phyloP scores from a whole-genome alignment of 1,139 yeast genomes.

The Candida tetrigidarum region DNA sequence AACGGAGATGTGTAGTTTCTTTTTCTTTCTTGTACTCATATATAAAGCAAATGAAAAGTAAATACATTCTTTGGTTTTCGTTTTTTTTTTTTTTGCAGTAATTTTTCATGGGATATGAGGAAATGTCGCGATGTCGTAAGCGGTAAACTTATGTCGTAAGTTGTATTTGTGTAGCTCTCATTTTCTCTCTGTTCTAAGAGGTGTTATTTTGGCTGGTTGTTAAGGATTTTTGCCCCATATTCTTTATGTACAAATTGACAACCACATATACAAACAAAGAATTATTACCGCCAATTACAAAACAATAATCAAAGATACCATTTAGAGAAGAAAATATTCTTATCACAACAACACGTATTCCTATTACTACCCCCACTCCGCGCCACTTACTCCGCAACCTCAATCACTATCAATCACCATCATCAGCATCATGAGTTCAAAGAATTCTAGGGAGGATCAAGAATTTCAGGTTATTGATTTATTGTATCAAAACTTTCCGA shows the following conservation, averaged over 20 bases:
- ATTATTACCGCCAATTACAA: no score
- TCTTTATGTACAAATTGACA: background rate
- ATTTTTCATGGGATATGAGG: no score
- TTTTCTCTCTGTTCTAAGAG: background rate
- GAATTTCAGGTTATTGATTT: slow-evolving; percentile 19
- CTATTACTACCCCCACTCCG: no score
- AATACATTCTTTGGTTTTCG: background rate
- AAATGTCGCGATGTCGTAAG: background rate
- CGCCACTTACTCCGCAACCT: no score
- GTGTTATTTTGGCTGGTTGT: background rate
- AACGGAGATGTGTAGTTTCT: slow-evolving; percentile 44
- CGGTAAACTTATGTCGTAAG: background rate
- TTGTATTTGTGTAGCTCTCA: no score
- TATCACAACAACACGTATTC: no score
- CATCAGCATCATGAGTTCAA: slow-evolving; percentile 11
- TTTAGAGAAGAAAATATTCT: background rate
- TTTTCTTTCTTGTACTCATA: no score
- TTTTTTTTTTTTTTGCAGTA: background rate
- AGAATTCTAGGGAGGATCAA: slow-evolving; percentile 12
- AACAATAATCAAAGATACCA: background rate
- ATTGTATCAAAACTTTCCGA: slow-evolving; percentile 30
- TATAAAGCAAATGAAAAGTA: no score
- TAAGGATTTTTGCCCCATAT: background rate
- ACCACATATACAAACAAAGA: no score
- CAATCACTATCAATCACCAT: no score